Conservation (phyloP, 371 early-diverging fungal species). For the Phascolomyces articulosus region DNA sequence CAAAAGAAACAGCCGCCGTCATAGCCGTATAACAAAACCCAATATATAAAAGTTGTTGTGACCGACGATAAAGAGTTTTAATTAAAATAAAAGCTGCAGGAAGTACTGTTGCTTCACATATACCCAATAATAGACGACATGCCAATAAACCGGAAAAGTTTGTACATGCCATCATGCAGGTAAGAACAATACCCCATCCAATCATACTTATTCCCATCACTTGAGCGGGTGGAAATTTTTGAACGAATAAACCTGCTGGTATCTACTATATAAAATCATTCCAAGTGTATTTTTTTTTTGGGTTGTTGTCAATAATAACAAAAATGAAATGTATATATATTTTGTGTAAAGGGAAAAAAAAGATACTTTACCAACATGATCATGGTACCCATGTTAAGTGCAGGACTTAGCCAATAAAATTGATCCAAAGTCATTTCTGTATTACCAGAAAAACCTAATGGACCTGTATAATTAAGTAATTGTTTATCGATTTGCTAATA, state of each 20-base stretch:
- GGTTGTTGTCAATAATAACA: too few species aligned
- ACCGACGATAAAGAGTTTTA: slow-evolving; percentile 38
- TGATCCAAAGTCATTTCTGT: slow-evolving; percentile 3
- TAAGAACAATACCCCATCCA: not conserved
- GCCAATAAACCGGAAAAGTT: not conserved
- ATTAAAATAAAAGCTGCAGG: slow-evolving; percentile 27
- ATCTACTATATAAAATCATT: slow-evolving; percentile 22
- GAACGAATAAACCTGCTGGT: slow-evolving; percentile 28
- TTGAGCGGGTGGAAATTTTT: not conserved
- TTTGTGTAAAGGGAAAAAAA: too few species aligned
- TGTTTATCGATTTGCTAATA: slow-evolving; percentile 7
- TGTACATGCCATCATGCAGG: not conserved
- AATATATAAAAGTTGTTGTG: slow-evolving; percentile 32
- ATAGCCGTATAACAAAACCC: slow-evolving; percentile 35
- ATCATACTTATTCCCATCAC: not conserved
- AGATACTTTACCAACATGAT: not conserved
- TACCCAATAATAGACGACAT: slow-evolving; percentile 2
- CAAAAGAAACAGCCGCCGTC: slow-evolving; percentile 23
- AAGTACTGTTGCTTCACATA: slow-evolving; percentile 12
- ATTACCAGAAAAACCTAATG: not conserved
- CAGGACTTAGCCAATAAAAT: not conserved
- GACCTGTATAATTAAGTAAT: slow-evolving; percentile 2
- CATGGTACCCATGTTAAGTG: not conserved
- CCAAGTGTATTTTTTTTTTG: too few species aligned
- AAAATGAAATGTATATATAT: too few species aligned